These are phyloP conservation scores for Selaginella moellendorffii DNA, from an alignment of 75 land plant species.

Conservation along the genomic window DNA sequence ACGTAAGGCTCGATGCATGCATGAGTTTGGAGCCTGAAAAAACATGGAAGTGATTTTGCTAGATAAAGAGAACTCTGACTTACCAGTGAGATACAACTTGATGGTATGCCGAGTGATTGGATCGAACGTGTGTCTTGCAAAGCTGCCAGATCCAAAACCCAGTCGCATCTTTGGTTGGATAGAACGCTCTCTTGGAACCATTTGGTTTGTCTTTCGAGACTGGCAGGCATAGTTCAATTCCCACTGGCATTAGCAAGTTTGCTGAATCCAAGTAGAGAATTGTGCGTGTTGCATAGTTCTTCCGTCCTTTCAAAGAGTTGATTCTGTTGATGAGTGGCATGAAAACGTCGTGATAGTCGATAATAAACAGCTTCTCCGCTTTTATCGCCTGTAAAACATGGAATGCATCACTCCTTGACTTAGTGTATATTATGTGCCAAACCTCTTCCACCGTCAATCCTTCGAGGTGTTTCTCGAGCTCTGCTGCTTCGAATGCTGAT, in stretches of 20 bases:
- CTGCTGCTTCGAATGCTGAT: constrained; percentile 34
- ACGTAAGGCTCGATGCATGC: constrained; percentile 72
- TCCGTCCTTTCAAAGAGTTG: constrained; percentile 27
- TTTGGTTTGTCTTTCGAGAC: constrained; percentile 11
- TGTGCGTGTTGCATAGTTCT: constrained; percentile 42
- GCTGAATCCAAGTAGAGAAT: constrained; percentile 34
- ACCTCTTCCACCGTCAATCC: constrained; percentile 47
- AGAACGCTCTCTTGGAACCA: constrained; percentile 21
- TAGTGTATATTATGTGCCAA: background rate
- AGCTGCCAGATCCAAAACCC: constrained; percentile 40
- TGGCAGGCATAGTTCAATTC: constrained; percentile 56
- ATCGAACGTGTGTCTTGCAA: constrained; percentile 53
- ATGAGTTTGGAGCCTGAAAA: constrained; percentile 56
- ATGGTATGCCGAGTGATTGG: constrained; percentile 56
- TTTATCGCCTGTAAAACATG: constrained; percentile 31
- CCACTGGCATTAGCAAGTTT: constrained; percentile 42
- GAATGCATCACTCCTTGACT: background rate
- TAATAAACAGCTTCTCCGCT: constrained; percentile 39
- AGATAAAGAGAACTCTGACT: too few relatives aligned
- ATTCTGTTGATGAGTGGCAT: constrained; percentile 45
- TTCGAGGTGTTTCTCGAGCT: constrained; percentile 40
- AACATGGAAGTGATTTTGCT: background rate
- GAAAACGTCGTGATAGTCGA: constrained; percentile 44
- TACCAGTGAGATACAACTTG: constrained; percentile 67
- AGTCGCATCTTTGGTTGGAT: constrained; percentile 25